Base-by-base conservation (phyloP, 768 basidiomycete species). In the Leccinellum albellum region DNA sequence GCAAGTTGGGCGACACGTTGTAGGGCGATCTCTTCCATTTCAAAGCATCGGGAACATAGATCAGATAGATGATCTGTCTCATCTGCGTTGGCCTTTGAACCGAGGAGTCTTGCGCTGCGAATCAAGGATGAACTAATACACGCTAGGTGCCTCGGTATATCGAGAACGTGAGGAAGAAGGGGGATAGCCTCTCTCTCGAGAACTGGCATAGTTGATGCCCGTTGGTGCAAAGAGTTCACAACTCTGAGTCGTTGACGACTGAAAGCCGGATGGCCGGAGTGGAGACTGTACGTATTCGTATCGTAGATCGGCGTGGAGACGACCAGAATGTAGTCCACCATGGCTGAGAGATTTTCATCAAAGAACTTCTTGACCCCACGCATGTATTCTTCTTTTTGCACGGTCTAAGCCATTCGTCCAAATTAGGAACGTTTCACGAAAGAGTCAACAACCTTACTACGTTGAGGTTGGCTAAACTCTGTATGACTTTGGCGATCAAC, bases 391-490 rank as follows among this genome's bases (percentile, higher is more conserved):
- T 94, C 91, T 70, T 87, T 91, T 65, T 87, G 84, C 13, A 80
- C 76, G 44, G 70, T 79, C 87, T 89, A 54, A 10, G 28, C 45
- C 48, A 53, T 23, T 31, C 35, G 29, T 35, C 28, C 50, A 17
- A 35, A 29, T 62, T 17, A 62, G 61, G 32, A 24, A 37, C 13
- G 33, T 46, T 49, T 31, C 6, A 28, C 26, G 46, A 49, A 31
- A 35, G 54, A 8, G 21, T 29, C 47, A 28, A 33, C 23, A 23
- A 15, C 74, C 86, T 63, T 68, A 88, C 89, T 8, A 81, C 70
- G 61, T 90, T 92, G 54, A 94, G 75, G 70, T 95, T 95, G 6
- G 93, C 93, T 40, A 94, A 75, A 62, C 88, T 94, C 71, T 93
- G 91, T 20, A 95, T 81, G n/a, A 88, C 89, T 71, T 92, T 94